Evolutionary conservation across 441 rosid genomes (phyloP).

Genomic region (Jatropha multifida): DNA sequence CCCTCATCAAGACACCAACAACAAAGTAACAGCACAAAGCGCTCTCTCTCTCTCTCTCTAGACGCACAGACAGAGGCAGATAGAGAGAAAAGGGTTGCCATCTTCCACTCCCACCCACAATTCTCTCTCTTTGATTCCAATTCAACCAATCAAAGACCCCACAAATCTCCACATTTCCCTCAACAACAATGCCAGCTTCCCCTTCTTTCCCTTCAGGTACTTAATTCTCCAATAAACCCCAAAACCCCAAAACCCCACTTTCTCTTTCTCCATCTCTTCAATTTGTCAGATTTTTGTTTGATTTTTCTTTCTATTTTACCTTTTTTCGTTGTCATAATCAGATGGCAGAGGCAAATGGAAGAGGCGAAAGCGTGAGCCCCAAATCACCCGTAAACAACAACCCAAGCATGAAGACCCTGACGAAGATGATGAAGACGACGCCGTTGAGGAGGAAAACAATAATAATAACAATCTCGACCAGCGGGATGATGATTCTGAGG

Average conservation of each 20-base stretch:
- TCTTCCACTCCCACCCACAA: slow-evolving; percentile 1
- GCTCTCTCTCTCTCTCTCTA: neutral
- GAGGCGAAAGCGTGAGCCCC: slow-evolving; percentile 68
- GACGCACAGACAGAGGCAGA: neutral
- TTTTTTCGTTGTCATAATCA: slow-evolving; percentile 13
- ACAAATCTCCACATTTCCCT: slow-evolving; percentile 39
- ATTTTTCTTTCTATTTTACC: neutral
- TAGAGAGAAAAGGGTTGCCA: slow-evolving; percentile 1
- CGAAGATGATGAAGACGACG: slow-evolving; percentile 34
- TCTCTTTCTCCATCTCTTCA: slow-evolving; percentile 12
- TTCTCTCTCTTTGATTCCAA: slow-evolving; percentile 11
- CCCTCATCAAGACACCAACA: slow-evolving; percentile 1
- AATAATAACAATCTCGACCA: slow-evolving; percentile 34
- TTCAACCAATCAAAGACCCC: slow-evolving; percentile 43
- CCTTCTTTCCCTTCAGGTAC: slow-evolving; percentile 58
- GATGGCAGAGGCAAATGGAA: slow-evolving; percentile 92
- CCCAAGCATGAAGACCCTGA: slow-evolving; percentile 38
- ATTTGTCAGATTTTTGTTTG: slow-evolving; percentile 7
- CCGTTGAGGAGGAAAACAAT: slow-evolving; percentile 57
- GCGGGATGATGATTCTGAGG: slow-evolving; percentile 35
- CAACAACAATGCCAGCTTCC: slow-evolving; percentile 68
- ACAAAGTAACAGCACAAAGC: slow-evolving; percentile 2
- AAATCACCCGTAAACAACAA: slow-evolving; percentile 22
- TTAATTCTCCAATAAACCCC: slow-evolving; percentile 1
- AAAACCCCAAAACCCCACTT: slow-evolving; percentile 13